These are phyloP conservation scores for Phialocephala sp. DNA, from an alignment of 2,329 filamentous ascomycete species.

Conservation along the genomic window DNA sequence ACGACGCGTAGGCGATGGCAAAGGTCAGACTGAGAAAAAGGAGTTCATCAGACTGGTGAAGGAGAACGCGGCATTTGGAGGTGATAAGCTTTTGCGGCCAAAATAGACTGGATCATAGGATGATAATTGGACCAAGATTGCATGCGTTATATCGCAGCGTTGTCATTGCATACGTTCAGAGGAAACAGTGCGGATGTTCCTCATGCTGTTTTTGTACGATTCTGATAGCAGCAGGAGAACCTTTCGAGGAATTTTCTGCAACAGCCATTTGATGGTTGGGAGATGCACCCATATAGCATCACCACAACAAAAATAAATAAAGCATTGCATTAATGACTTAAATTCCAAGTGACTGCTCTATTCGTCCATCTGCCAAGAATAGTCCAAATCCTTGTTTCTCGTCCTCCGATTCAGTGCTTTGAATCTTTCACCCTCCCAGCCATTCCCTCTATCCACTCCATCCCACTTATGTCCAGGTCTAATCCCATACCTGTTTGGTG, in stretches of 20 bases:
- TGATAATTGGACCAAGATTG: not conserved
- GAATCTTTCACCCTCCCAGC: constrained; percentile 93
- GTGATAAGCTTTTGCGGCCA: constrained; percentile 57
- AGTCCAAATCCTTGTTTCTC: constrained; percentile 80
- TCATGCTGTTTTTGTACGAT: not conserved
- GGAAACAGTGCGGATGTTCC: not conserved
- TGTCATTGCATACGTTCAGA: not conserved
- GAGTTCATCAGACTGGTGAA: constrained; percentile 67
- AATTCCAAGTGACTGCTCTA: constrained; percentile 46
- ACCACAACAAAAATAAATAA: not conserved
- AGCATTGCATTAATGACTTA: not conserved
- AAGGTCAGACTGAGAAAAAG: constrained; percentile 55
- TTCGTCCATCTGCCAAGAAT: constrained; percentile 97
- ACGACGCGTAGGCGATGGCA: constrained; percentile 56
- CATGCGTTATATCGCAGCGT: not conserved
- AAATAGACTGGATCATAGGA: constrained; percentile 25
- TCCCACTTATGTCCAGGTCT: constrained; percentile 94
- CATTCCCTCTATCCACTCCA: constrained; percentile 91
- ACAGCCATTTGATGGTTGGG: not conserved
- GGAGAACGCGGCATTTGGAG: constrained; percentile 57
- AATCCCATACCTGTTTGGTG: constrained; percentile 94
- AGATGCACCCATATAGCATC: not conserved
- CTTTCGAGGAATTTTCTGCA: not conserved
- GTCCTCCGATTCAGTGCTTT: constrained; percentile 80
- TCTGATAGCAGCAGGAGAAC: not conserved